Evolutionary conservation across 2,329 filamentous ascomycete genomes (phyloP).

Genomic region (Aspergillus sp.): DNA sequence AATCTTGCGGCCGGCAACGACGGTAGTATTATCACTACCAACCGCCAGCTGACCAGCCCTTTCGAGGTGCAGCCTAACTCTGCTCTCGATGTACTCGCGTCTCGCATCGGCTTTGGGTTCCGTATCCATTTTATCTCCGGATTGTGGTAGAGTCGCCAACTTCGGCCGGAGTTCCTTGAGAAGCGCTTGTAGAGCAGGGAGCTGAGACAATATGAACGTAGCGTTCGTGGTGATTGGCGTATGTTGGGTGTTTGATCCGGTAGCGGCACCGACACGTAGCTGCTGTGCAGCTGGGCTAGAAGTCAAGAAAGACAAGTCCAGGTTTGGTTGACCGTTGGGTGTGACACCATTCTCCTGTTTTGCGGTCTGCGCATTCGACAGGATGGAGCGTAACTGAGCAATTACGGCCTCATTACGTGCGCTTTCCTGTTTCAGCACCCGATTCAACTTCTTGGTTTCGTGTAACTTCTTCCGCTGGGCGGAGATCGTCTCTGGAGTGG

Average conservation of each 20-base stretch:
- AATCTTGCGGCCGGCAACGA: constrained; percentile 43
- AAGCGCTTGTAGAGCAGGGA: constrained; percentile 74
- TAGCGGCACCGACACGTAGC: constrained; percentile 48
- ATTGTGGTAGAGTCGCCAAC: constrained; percentile 50
- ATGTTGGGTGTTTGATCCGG: constrained; percentile 37
- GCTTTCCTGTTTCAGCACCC: constrained; percentile 68
- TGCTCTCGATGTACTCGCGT: constrained; percentile 78
- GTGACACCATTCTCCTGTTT: constrained; percentile 24
- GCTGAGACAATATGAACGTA: constrained; percentile 76
- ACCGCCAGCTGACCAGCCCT: constrained; percentile 43
- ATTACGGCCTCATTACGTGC: constrained; percentile 73
- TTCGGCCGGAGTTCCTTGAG: constrained; percentile 69
- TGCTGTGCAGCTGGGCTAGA: constrained; percentile 50
- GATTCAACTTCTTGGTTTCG: constrained; percentile 76
- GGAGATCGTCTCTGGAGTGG: constrained; percentile 69
- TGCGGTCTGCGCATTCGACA: constrained; percentile 42
- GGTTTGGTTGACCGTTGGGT: constrained; percentile 24
- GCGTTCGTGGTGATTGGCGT: constrained; percentile 51
- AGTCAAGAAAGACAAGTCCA: constrained; percentile 60
- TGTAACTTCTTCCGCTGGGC: constrained; percentile 72
- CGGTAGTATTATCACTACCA: constrained; percentile 35
- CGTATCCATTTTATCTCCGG: constrained; percentile 39
- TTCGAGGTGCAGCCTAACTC: constrained; percentile 76
- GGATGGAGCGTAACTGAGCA: constrained; percentile 61
- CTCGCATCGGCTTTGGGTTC: constrained; percentile 69